phyloP scores from a whole-genome alignment of 2,329 filamentous ascomycete species.

The Seiridium cupressi region DNA sequence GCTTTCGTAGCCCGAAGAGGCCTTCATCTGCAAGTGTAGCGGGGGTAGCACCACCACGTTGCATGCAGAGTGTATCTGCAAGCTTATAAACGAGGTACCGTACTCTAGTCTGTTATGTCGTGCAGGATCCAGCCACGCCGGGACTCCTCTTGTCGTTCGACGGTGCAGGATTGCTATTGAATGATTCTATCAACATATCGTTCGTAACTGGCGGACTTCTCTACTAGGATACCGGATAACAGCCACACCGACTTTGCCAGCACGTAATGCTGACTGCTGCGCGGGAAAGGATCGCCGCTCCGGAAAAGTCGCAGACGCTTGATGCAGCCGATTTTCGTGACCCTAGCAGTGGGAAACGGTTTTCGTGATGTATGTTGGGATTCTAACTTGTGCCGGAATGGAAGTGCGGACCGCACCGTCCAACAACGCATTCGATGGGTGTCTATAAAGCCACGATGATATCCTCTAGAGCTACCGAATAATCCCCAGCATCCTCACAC shows the following conservation, averaged over 20 bases:
- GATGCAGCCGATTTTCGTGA: conserved; percentile 2
- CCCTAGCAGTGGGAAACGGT: neutral
- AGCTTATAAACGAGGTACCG: neutral
- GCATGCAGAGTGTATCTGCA: neutral
- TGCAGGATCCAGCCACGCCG: neutral
- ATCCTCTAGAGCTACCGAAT: neutral
- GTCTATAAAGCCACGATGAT: neutral
- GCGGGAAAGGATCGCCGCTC: neutral
- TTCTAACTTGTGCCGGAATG: neutral
- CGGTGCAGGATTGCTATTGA: neutral
- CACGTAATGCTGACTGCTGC: neutral
- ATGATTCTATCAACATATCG: neutral
- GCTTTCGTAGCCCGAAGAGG: neutral
- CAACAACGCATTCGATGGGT: no score
- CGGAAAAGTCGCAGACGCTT: neutral
- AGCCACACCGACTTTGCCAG: neutral
- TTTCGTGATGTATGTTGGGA: neutral
- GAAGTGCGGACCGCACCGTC: neutral
- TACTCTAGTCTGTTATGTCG: neutral
- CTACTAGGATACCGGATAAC: neutral
- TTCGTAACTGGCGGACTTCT: neutral
- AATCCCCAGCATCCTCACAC: neutral
- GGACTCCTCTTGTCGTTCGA: neutral
- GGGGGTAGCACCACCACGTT: conserved; percentile 2
- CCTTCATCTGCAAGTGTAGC: neutral